phyloP scores from a whole-genome alignment of 1,139 yeast species.

The Kluyveromyces sp. region DNA sequence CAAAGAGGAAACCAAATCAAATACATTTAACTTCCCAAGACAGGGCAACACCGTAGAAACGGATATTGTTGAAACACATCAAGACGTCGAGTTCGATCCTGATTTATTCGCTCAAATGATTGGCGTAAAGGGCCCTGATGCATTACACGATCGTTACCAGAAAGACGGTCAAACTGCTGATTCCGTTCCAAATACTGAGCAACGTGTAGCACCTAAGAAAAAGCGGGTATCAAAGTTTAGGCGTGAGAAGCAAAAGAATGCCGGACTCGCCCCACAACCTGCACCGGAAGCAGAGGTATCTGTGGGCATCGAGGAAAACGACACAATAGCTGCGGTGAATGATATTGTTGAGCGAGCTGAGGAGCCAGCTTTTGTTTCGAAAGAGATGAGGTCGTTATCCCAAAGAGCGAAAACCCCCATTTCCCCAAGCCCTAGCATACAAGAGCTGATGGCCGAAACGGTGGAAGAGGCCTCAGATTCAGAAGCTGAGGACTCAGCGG shows the following conservation, averaged over 20 bases:
- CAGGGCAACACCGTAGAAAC: background rate
- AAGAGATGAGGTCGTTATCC: slow-evolving; percentile 12
- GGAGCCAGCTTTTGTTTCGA: slow-evolving; percentile 3
- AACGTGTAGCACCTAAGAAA: slow-evolving; percentile 9
- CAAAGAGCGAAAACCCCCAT: slow-evolving; percentile 10
- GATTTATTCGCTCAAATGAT: slow-evolving; percentile 29
- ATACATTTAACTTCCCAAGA: slow-evolving; percentile 25
- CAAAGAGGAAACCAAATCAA: slow-evolving; percentile 42
- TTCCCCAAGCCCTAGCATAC: background rate
- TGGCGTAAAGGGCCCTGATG: slow-evolving; percentile 30
- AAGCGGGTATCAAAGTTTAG: slow-evolving; percentile 28
- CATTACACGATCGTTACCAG: slow-evolving; percentile 25
- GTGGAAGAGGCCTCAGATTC: background rate
- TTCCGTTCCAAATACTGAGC: slow-evolving; percentile 5
- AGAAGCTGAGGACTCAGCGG: background rate
- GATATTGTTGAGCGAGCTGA: slow-evolving; percentile 23
- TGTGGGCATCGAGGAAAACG: background rate
- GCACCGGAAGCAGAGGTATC: background rate
- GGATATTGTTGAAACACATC: slow-evolving; percentile 8
- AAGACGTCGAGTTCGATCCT: slow-evolving; percentile 24
- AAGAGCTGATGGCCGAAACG: background rate
- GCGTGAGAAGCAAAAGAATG: slow-evolving; percentile 11
- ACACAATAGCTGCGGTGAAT: slow-evolving; percentile 10
- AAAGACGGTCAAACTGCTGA: slow-evolving; percentile 8
- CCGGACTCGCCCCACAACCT: background rate